phyloP scores from a whole-genome alignment of 148 eudicot species.

The Cornus florida region DNA sequence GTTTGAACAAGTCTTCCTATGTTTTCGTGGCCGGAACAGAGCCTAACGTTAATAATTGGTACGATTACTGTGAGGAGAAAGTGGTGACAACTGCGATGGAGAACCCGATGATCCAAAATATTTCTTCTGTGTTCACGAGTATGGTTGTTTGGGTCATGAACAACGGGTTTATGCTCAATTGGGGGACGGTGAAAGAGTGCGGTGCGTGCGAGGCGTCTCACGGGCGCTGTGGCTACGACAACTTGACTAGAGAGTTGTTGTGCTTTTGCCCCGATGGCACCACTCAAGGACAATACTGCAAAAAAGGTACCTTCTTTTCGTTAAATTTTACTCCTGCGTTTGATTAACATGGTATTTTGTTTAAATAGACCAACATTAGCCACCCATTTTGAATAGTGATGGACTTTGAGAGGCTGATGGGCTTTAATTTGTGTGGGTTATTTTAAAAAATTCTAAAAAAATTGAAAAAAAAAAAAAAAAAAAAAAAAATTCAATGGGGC shows the following conservation, averaged over 20 bases:
- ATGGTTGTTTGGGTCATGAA: background rate
- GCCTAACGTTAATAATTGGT: background rate
- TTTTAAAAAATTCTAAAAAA: too few species aligned
- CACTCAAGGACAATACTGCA: background rate
- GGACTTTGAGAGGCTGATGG: too few species aligned
- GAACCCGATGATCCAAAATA: background rate
- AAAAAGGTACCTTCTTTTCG: background rate
- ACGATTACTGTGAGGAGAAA: background rate
- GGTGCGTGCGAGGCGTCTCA: background rate
- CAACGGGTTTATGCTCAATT: background rate
- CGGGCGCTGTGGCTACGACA: background rate
- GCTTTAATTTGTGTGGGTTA: too few species aligned
- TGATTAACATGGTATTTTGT: too few species aligned
- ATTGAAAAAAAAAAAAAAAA: too few species aligned
- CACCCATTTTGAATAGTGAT: too few species aligned
- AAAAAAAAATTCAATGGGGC: too few species aligned
- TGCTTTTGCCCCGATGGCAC: background rate
- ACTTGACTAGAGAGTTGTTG: background rate
- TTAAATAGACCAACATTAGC: too few species aligned
- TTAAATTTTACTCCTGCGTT: too few species aligned
- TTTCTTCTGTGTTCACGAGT: too few species aligned
- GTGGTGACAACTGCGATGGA: background rate
- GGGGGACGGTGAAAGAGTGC: background rate
- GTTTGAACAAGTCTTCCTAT: background rate
- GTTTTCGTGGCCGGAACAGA: background rate